These are phyloP conservation scores for Brassica napus DNA, from an alignment of 345 rosid species.

Conservation along the genomic window DNA sequence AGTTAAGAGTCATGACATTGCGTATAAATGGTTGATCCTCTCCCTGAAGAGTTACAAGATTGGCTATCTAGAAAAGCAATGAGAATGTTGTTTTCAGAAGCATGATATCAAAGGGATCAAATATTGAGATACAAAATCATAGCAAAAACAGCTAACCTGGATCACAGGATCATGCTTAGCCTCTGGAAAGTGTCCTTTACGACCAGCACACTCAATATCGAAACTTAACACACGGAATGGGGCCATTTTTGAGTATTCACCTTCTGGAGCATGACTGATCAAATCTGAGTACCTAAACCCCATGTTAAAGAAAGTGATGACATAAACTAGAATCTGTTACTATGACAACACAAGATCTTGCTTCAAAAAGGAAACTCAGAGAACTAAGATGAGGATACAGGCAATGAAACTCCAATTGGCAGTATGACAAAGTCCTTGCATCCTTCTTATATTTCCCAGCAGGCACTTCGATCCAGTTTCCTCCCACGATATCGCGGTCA, in stretches of 20 bases:
- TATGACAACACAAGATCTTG: slow-evolving; percentile 5
- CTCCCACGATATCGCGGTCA: slow-evolving; percentile 84
- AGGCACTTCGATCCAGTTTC: slow-evolving; percentile 97
- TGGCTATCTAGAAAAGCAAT: slow-evolving; percentile 73
- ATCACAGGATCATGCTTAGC: slow-evolving; percentile 96
- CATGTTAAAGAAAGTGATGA: slow-evolving; percentile 43
- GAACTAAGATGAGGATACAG: slow-evolving; percentile 63
- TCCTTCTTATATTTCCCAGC: slow-evolving; percentile 76
- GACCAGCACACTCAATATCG: slow-evolving; percentile 99
- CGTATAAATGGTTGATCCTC: slow-evolving; percentile 83
- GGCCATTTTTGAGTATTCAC: slow-evolving; percentile 97
- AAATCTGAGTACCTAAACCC: slow-evolving; percentile 66
- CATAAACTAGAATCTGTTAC: slow-evolving; percentile 10
- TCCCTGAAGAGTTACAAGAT: slow-evolving; percentile 91
- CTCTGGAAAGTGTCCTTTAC: slow-evolving; percentile 99
- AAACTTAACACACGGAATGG: slow-evolving; percentile 97
- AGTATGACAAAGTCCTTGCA: slow-evolving; percentile 61
- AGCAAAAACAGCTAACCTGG: slow-evolving; percentile 59
- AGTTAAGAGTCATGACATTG: slow-evolving; percentile 93
- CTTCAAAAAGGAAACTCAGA: neutral
- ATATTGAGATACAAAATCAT: slow-evolving; percentile 4
- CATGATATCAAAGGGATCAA: neutral
- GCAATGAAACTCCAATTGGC: slow-evolving; percentile 94
- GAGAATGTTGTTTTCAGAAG: slow-evolving; percentile 28
- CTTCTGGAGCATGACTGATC: slow-evolving; percentile 87